phyloP scores from a whole-genome alignment of 2,329 filamentous ascomycete genomes.

The Venturia pyrina region DNA sequence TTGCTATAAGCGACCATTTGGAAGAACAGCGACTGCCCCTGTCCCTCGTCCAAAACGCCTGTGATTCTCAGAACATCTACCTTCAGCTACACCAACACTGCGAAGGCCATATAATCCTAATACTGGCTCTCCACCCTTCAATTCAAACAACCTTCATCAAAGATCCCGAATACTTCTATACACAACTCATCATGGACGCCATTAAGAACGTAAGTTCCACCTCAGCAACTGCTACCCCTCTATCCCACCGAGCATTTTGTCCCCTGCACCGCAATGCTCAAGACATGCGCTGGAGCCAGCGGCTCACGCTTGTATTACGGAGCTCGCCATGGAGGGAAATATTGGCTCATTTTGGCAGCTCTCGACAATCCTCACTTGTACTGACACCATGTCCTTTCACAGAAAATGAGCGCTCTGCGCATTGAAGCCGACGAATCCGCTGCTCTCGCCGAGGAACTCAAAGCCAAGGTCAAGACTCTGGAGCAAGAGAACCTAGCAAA shows the following conservation, averaged over 20 bases:
- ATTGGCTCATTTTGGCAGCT: not conserved
- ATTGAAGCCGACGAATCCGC: slow-evolving; percentile 82
- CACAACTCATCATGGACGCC: slow-evolving; percentile 26
- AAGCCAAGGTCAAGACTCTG: slow-evolving; percentile 74
- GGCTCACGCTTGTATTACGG: not conserved
- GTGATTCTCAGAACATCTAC: not conserved
- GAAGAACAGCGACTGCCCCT: not conserved
- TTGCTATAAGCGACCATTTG: not conserved
- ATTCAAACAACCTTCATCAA: not conserved
- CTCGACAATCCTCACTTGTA: not conserved
- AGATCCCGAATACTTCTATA: not conserved
- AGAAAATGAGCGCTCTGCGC: slow-evolving; percentile 95
- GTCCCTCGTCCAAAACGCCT: not conserved
- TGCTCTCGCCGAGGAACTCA: slow-evolving; percentile 76
- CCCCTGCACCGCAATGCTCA: slow-evolving; percentile 1
- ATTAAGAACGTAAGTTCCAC: slow-evolving; percentile 30
- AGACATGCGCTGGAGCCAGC: not conserved
- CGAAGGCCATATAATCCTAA: not conserved
- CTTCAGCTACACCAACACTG: not conserved
- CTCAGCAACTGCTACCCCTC: slow-evolving; percentile 15
- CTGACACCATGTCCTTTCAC: slow-evolving; percentile 15
- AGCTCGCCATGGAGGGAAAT: not conserved
- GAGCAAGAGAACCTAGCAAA: slow-evolving; percentile 94
- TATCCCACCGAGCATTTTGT: slow-evolving; percentile 10
- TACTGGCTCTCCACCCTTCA: not conserved